Evolutionary conservation across 768 basidiomycete genomes (phyloP).

Genomic region (Trametes villosa): DNA sequence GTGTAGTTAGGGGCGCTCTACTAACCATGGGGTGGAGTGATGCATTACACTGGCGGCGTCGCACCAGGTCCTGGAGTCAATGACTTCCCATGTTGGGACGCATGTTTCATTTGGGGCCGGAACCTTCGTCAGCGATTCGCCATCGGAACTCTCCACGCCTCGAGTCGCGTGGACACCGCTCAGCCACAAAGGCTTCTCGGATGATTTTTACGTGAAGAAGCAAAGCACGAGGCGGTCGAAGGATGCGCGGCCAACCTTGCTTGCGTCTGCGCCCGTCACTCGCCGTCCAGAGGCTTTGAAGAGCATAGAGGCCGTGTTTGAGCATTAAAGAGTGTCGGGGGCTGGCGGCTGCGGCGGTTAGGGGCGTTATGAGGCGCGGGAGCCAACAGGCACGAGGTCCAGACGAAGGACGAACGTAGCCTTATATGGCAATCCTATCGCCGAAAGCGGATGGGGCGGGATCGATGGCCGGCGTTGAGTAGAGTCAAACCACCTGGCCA

Average conservation of each 20-base stretch:
- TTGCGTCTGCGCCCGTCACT: no score
- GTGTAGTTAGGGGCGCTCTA: no score
- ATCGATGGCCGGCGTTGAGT: constrained; percentile 23
- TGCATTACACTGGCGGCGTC: no score
- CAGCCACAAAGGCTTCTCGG: constrained; percentile 1
- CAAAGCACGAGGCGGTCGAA: constrained; percentile 11
- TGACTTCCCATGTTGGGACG: no score
- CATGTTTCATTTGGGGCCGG: no score
- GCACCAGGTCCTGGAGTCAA: no score
- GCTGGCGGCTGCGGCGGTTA: neutral
- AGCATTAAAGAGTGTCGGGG: neutral
- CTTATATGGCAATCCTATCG: constrained; percentile 12
- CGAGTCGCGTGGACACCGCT: neutral
- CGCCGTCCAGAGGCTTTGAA: no score
- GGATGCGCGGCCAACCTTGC: no score
- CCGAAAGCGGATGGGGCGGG: constrained; percentile 11
- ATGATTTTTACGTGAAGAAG: constrained; percentile 9
- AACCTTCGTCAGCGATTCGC: neutral
- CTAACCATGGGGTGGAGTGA: no score
- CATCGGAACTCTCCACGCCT: neutral
- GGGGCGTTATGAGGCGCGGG: neutral
- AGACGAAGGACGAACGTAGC: constrained; percentile 18
- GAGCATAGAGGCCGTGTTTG: neutral
- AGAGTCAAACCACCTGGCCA: constrained; percentile 7
- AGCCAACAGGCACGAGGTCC: constrained; percentile 3